These are phyloP conservation scores for Erysimum cheiri DNA, from an alignment of 441 rosid genomes.

Conservation along the genomic window DNA sequence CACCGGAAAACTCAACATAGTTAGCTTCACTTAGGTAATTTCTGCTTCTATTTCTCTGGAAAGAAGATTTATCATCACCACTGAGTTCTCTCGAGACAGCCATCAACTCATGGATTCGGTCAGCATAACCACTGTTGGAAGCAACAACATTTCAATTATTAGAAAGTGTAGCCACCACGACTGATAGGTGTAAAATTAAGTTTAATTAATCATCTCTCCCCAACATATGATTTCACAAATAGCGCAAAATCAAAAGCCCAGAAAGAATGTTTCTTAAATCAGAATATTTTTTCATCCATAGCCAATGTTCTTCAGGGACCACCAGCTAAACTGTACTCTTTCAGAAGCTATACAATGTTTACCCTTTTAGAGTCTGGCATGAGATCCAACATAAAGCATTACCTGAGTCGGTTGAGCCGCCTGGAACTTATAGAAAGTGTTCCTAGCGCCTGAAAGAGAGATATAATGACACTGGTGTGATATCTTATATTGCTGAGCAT, in stretches of 20 bases:
- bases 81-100: constrained; percentile 87
- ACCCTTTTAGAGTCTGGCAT: constrained; percentile 17
- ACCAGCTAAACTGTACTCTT: neutral
- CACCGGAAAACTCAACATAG: constrained; percentile 87
- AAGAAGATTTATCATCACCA: constrained; percentile 60
- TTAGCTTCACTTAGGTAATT: constrained; percentile 90
- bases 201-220: neutral
- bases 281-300: too few species aligned
- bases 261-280: too few species aligned
- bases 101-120: constrained; percentile 94
- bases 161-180: constrained; percentile 20
- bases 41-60: constrained; percentile 71
- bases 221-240: too few species aligned
- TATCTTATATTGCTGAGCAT: constrained; percentile 99
- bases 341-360: constrained; percentile 8
- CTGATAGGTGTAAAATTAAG: neutral
- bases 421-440: constrained; percentile 96
- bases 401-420: constrained; percentile 96
- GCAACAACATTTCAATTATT: constrained; percentile 32
- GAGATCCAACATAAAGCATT: constrained; percentile 38
- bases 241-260: too few species aligned
- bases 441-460: constrained; percentile 95
- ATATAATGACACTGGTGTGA: constrained; percentile 95
- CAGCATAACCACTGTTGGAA: constrained; percentile 91
- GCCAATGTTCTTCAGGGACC: too few species aligned